These are phyloP conservation scores for Sphaerulina vaccinii DNA, from an alignment of 2,329 filamentous ascomycete species.

Conservation along the genomic window DNA sequence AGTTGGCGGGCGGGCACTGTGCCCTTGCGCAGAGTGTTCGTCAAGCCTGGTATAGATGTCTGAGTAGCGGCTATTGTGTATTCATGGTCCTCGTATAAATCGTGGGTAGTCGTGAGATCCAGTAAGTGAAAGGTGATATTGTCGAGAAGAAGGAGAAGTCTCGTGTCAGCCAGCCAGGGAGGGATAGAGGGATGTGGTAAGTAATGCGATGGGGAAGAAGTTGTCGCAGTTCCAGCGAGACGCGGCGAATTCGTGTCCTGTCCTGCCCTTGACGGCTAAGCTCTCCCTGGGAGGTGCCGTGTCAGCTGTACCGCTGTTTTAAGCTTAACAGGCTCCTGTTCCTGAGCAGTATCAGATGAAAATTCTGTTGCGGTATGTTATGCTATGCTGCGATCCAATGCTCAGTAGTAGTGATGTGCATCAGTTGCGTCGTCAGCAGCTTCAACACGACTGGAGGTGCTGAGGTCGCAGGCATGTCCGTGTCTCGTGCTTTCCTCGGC, in stretches of 20 bases:
- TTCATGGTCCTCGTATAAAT: slow-evolving; percentile 2
- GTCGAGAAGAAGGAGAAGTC: not conserved
- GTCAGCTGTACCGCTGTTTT: too few relatives aligned
- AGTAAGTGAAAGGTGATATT: too few relatives aligned
- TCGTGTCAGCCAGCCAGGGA: not conserved
- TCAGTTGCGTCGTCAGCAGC: too few relatives aligned
- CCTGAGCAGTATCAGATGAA: not conserved
- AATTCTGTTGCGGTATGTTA: too few relatives aligned
- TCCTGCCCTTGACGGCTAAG: slow-evolving; percentile 3
- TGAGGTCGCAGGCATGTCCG: not conserved
- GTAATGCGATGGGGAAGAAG: not conserved
- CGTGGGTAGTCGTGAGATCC: not conserved
- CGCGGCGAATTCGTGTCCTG: slow-evolving; percentile 5
- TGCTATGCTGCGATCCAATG: too few relatives aligned
- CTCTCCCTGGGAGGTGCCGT: not conserved
- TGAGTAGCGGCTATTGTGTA: slow-evolving; percentile 2
- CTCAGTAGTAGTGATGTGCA: too few relatives aligned
- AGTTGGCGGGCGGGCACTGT: not conserved
- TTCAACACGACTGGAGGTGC: too few relatives aligned
- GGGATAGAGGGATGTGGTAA: not conserved
- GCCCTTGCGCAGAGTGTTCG: slow-evolving; percentile 1
- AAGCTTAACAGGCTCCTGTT: slow-evolving; percentile 4
- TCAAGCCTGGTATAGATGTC: not conserved
- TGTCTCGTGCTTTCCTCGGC: not conserved
- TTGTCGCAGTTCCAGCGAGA: not conserved